Evolutionary conservation across 2,329 filamentous ascomycete genomes (phyloP), one percentile per base, ranked within the genome.

Genomic region (Penicillium sumatraense): DNA sequence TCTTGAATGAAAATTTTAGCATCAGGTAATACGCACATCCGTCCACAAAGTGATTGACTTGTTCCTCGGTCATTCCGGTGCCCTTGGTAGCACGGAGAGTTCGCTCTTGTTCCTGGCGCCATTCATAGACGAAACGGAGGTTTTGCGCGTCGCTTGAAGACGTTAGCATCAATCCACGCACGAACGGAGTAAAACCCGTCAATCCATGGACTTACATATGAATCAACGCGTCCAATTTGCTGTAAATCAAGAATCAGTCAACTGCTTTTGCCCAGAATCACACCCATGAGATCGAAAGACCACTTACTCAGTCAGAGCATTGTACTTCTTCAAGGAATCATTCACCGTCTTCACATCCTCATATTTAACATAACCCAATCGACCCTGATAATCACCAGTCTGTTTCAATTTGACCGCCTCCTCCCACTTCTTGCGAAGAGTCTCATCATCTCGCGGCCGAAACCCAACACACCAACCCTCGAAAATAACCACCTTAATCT

Each of bases 381-480:
- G 77, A 1, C 81, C 80, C 16, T 75, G 60, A 71, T 85, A 82
- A 3, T 80, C 54, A 59, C 73, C 64, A 71, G 84, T 70, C 71
- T 84, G 72, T 70, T 81, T 62, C 47, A 72, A 70, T 3, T 52
- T 59, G 18, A 75, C 74, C 4, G 82, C 82, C 26, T 75, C 75
- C 49, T 78, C 74, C 72, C 84, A 84, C 57, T 81, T 83, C 68
- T 79, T 77, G 63, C 80, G 80, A 3, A 86, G 71, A 24, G 81
- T 79, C 3, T 84, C 71, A 5, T 82, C 79, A n/a, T 76, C 65
- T 11, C 93, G 73, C 0, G 88, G 74, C 5, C 87, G 85, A 75
- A 96, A 96, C 2, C 91, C 93, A 11, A 96, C 86, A 72, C 89
- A 95, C 93, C 92, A 96, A 16, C 93, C 92, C 73, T 97, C 92